Evolutionary conservation across 345 rosid genomes (phyloP), one percentile per base, ranked within the genome.

Genomic region (Limnanthes douglasii): DNA sequence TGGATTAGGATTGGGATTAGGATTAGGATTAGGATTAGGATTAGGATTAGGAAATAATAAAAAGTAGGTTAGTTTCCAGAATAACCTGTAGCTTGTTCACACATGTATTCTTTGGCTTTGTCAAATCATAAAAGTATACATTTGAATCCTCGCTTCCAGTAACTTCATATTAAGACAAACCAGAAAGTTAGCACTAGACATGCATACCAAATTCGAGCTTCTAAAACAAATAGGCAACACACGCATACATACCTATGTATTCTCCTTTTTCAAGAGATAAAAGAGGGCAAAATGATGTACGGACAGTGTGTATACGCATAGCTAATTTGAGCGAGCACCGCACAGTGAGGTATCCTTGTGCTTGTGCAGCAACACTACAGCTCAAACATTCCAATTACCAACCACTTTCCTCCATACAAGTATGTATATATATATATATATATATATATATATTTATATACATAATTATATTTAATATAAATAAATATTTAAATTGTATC

Each of bases 51-150:
- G n/a, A n/a, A n/a, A n/a, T n/a, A n/a, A n/a, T n/a, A 34, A 30
- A 22, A 30, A 14, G 30, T 15, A n/a, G 11, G 11, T 11, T 11
- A 4, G 16, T n/a, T 12, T 9, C 26, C 18, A 34, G 41, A 43
- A 11, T 21, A 8, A 90, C 98, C 98, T 84, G 98, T 34, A 84
- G 72, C 70, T 84, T 84, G 80, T 90, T 90, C 36, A 90, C 94
- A 14, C 92, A 80, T 7, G 94, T 69, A 64, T 84, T 76, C 56
- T 53, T 84, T 7, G 94, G 95, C 44, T 75, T 72, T 20, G 95
- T 84, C 39, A 84, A 57, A 59, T 90, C 92, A 12, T 90, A 90
- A 64, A 90, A 80, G 67, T 80, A 77, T 18, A 90, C 92, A 30
- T 75, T 84, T 6, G 98, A 72, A 73, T 90, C 94, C 57, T 90